Conservation (phyloP, 495 filamentous ascomycete genomes). For the Penicillium maclennaniae region DNA sequence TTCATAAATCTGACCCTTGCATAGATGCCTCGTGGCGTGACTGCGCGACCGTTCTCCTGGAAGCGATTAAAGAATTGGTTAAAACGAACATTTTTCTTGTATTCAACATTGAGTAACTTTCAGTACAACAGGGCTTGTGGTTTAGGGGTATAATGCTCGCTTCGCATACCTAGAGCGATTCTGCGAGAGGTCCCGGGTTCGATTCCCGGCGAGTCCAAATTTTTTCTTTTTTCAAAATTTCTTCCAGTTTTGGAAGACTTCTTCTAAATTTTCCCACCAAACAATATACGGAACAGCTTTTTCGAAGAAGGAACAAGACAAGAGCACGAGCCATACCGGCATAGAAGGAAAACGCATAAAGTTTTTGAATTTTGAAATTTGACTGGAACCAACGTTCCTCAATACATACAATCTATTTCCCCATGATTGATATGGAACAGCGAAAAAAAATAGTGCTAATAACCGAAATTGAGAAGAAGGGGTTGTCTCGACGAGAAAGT, state of each 20-base stretch:
- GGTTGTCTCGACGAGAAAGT: not conserved
- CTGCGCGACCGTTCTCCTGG: not conserved
- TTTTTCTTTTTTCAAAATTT: not conserved
- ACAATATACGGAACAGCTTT: too few relatives aligned
- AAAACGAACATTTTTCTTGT: not conserved
- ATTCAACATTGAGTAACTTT: not conserved
- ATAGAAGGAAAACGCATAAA: not conserved
- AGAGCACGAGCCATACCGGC: not conserved
- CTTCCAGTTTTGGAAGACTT: too few relatives aligned
- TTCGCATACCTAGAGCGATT: constrained; percentile 8
- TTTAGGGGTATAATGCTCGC: constrained; percentile 16
- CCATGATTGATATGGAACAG: not conserved
- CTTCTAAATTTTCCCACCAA: too few relatives aligned
- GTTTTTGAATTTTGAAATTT: not conserved
- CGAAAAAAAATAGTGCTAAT: not conserved
- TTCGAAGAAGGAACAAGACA: too few relatives aligned
- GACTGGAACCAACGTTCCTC: not conserved
- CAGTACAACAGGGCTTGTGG: constrained; percentile 9
- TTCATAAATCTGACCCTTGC: not conserved
- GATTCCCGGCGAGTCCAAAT: constrained; percentile 16
- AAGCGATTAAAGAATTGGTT: not conserved
- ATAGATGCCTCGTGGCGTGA: not conserved
- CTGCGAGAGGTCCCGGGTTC: constrained; percentile 18
- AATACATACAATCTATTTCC: not conserved
- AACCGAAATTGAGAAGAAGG: not conserved